Evolutionary conservation across 371 early-diverging fungal species (phyloP), one percentile per base, ranked within the genome.

Genomic region (Mortierella sp.): DNA sequence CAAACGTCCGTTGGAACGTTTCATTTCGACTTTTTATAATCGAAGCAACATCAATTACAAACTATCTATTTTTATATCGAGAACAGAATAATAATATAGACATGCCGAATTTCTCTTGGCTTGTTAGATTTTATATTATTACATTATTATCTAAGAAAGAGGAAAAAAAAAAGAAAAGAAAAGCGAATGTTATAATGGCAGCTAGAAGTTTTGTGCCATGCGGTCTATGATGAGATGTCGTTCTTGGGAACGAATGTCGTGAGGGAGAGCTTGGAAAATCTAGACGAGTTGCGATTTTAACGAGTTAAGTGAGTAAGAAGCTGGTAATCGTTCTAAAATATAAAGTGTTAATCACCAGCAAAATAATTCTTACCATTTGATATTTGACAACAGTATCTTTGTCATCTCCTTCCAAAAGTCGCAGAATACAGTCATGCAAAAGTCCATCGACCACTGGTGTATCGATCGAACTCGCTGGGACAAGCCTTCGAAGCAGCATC

Each of bases 251-350:
- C 76, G 76, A 24, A 81, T 65, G 33, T 75, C 82, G 6, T 72
- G 72, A 33, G 82, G 82, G 8, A 81, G 48, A 38, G 82, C 76
- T 22, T 81, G 72, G 58, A 69, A 81, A 33, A 81, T 72, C 76
- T 79, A 74, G 52, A 0, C 4, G 0, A 61, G 11, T 13, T 47
- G n/a, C 38, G 11, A 38, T 47, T 1, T 24, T 53, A 41, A 0
- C 7, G 15, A 61, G 24, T 15, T 2, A n/a, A 33, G 32, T 21
- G 28, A 52, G 50, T 33, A 38, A 38, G 38, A 43, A 24, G 57
- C 2, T 52, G 24, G 43, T 40, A 38, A 63, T 38, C 38, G 11
- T 15, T 38, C 10, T 10, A 38, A 24, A 45, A 6, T 22, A 10
- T 15, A 3, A 41, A 43, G 28, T 6, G 19, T 63, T 16, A n/a